Conservation (phyloP, 2,329 filamentous ascomycete genomes). For the Tolypocladium sp. region DNA sequence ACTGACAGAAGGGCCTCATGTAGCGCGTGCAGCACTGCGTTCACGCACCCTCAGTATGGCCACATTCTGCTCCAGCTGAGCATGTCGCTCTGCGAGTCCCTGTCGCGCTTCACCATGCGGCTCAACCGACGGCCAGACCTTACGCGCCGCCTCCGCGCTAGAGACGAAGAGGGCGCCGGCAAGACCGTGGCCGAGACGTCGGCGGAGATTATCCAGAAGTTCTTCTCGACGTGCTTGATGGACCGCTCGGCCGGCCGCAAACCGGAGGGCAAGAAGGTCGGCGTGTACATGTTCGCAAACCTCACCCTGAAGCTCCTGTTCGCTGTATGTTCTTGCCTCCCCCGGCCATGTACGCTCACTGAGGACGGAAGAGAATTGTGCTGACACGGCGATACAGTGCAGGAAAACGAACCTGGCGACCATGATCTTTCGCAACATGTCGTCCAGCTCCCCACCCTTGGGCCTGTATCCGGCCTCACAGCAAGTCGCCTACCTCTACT, state of each 20-base stretch:
- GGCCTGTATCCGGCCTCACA: constrained; percentile 76
- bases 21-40: constrained; percentile 74
- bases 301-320: constrained; percentile 83
- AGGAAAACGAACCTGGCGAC: constrained; percentile 75
- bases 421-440: constrained; percentile 84
- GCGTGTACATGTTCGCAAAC: constrained; percentile 88
- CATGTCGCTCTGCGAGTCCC: constrained; percentile 69
- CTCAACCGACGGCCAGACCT: constrained; percentile 75
- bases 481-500: constrained; percentile 88
- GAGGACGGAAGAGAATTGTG: no score
- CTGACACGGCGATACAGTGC: constrained; percentile 38
- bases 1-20: neutral
- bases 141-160: constrained; percentile 53
- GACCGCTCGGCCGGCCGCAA: constrained; percentile 62
- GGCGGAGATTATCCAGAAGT: constrained; percentile 81
- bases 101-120: constrained; percentile 75
- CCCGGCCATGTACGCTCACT: neutral
- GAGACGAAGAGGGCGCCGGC: constrained; percentile 54
- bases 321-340: constrained; percentile 42
- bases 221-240: constrained; percentile 82
- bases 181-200: constrained; percentile 78
- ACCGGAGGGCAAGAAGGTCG: constrained; percentile 76
- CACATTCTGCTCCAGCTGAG: constrained; percentile 75
- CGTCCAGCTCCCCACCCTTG: constrained; percentile 71
- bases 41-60: constrained; percentile 71